Evolutionary conservation across 768 basidiomycete species (phyloP), one percentile per base, ranked within the genome.

Genomic region (Podaxis sp.): DNA sequence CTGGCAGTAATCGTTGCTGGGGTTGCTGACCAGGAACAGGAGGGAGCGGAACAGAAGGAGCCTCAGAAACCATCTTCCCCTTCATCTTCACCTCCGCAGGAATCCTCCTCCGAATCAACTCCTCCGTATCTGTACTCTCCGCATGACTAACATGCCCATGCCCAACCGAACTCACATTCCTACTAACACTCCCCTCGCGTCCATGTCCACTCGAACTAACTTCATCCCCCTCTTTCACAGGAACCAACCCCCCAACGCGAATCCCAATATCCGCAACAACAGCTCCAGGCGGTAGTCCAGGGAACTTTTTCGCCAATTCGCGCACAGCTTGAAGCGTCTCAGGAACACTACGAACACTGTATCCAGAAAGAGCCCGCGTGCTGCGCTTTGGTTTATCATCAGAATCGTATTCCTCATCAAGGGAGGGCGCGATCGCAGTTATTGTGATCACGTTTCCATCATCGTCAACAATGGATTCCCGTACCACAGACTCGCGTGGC

Each of bases 221-320:
- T 22, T 33, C 57, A 22, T 48, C 33, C 13, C 26, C 24, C 17
- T 64, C 52, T 7, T 54, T 60, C 38, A 61, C 44, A 1, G 64
- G 56, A 15, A 38, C 38, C 41, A 64, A 48, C 1, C 48, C 37
- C 1, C 36, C 49, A 17, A 52, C 61, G 24, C 56, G 63, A 50
- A 41, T 60, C 22, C 28, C 61, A 20, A 62, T 64, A 30, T 51
- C 48, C 20, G 62, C 62, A 49, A 54, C 61, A 12, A 64, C 48
- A 2, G 55, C 37, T 20, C 49, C 58, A 24, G 30, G 20, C 5
- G 65, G 65, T 4, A 82, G 75, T 13, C 72, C 76, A 40, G 87
- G 85, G 73, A 88, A 89, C 70, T 81, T 82, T 41, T 71, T 65
- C 4, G 84, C 78, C 58, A 87, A 74, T 38, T 84, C 82, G 20